Conservation (phyloP, 768 basidiomycete genomes). For the Phaffia australis region DNA sequence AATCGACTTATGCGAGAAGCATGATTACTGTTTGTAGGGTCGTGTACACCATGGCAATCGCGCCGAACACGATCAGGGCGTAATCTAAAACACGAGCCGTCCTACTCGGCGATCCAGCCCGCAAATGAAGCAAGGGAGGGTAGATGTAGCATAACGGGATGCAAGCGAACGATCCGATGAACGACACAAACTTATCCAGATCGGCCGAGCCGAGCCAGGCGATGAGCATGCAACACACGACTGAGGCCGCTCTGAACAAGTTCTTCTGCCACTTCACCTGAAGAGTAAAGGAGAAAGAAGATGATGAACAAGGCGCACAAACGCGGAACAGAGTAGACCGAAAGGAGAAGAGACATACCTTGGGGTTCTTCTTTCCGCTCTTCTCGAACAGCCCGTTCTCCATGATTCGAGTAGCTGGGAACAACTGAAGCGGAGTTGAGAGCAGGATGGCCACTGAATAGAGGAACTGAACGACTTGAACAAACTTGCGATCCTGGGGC, state of each 20-base stretch:
- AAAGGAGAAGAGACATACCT: slow-evolving; percentile 3
- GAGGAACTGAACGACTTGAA: slow-evolving; percentile 71
- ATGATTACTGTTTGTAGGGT: slow-evolving; percentile 13
- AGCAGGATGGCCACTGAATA: slow-evolving; percentile 84
- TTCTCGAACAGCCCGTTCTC: slow-evolving; percentile 82
- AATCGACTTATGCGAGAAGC: neutral
- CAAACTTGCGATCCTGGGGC: slow-evolving; percentile 67
- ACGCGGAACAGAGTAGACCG: neutral
- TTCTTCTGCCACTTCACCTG: slow-evolving; percentile 96
- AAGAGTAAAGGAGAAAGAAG: neutral
- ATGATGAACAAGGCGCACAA: neutral
- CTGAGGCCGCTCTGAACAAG: slow-evolving; percentile 39
- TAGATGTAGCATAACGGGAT: slow-evolving; percentile 22
- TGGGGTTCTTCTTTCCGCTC: slow-evolving; percentile 65
- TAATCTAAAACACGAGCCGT: slow-evolving; percentile 59
- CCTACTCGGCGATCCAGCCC: slow-evolving; percentile 36
- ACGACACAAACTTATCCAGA: slow-evolving; percentile 88
- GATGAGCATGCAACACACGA: slow-evolving; percentile 65
- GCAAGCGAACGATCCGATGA: slow-evolving; percentile 51
- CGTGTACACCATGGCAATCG: slow-evolving; percentile 62
- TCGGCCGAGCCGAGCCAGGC: slow-evolving; percentile 69
- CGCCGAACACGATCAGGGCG: slow-evolving; percentile 62
- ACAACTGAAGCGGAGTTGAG: slow-evolving; percentile 86
- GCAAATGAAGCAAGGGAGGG: slow-evolving; percentile 24
- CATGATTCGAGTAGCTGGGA: slow-evolving; percentile 94